phyloP scores from a whole-genome alignment of 2,329 filamentous ascomycete species.

The Penicillium sp. region DNA sequence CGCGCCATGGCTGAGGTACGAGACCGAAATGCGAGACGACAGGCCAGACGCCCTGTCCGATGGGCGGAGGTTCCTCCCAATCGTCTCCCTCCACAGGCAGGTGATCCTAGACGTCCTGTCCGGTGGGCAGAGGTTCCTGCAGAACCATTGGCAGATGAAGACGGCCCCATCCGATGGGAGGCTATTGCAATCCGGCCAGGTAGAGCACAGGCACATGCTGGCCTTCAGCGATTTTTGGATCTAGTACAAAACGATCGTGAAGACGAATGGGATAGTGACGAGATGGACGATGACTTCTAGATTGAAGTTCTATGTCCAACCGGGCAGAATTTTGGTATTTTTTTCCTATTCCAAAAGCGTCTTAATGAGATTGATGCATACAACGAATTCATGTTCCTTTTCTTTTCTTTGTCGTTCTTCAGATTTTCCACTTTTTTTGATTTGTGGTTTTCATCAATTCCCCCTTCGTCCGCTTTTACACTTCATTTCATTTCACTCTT shows the following conservation, averaged over 20 bases:
- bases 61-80: slow-evolving; percentile 3
- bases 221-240: slow-evolving; percentile 53
- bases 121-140: not conserved
- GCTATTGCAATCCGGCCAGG: slow-evolving; percentile 2
- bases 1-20: slow-evolving; percentile 40
- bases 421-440: not conserved
- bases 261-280: slow-evolving; percentile 60
- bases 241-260: slow-evolving; percentile 54
- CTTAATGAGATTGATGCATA: slow-evolving; percentile 7
- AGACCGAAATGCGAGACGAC: slow-evolving; percentile 22
- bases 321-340: not conserved
- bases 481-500: not conserved
- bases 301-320: not conserved
- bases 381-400: not conserved
- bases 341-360: not conserved
- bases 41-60: not conserved
- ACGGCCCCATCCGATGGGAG: slow-evolving; percentile 2
- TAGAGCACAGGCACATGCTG: slow-evolving; percentile 19
- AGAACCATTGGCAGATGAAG: not conserved
- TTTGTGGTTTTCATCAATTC: not conserved
- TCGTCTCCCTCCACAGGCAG: slow-evolving; percentile 10
- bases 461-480: not conserved
- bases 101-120: slow-evolving; percentile 2
- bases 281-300: slow-evolving; percentile 47
- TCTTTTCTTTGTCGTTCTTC: not conserved